Conservation (phyloP, 306 rosid species). For the Cucurbita pepo region DNA sequence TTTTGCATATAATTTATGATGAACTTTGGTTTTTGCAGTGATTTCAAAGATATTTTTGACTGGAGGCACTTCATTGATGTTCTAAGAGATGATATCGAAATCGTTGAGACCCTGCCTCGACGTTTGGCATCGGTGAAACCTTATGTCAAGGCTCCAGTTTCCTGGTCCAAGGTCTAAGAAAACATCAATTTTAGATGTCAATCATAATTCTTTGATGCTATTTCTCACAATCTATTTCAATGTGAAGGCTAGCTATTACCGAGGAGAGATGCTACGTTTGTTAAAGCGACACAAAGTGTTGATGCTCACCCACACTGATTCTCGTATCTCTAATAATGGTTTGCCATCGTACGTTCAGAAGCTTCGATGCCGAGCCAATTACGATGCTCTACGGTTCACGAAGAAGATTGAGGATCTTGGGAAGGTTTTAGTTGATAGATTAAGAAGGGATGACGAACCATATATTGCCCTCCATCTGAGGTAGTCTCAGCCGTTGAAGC, state of each 20-base stretch:
- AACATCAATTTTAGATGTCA: not conserved
- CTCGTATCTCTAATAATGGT: constrained; percentile 80
- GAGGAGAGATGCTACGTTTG: constrained; percentile 59
- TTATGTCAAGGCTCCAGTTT: constrained; percentile 70
- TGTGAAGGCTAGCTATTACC: constrained; percentile 84
- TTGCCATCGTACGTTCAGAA: constrained; percentile 70
- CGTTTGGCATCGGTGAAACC: constrained; percentile 36
- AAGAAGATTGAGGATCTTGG: constrained; percentile 84
- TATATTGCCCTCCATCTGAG: constrained; percentile 88
- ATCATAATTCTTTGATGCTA: not conserved
- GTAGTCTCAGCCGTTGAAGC: constrained; percentile 15
- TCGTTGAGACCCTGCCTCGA: constrained; percentile 65
- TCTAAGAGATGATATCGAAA: constrained; percentile 54
- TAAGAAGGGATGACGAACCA: constrained; percentile 54
- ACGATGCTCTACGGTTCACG: constrained; percentile 58
- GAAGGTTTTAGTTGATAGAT: constrained; percentile 48
- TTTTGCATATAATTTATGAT: not conserved
- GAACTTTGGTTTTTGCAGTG: constrained; percentile 40
- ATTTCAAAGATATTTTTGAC: constrained; percentile 90
- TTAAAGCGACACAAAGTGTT: constrained; percentile 54
- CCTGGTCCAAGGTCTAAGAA: constrained; percentile 84
- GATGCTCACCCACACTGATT: constrained; percentile 73
- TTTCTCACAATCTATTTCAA: constrained; percentile 1
- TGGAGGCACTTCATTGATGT: constrained; percentile 80
- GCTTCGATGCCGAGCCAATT: constrained; percentile 84